A percentile compares a stretch with the other conserved stretches of the same genome.
Evolutionary conservation across 805 yeast genomes (phyloP).

Genomic region (Sugiyamaella valdiviana): DNA sequence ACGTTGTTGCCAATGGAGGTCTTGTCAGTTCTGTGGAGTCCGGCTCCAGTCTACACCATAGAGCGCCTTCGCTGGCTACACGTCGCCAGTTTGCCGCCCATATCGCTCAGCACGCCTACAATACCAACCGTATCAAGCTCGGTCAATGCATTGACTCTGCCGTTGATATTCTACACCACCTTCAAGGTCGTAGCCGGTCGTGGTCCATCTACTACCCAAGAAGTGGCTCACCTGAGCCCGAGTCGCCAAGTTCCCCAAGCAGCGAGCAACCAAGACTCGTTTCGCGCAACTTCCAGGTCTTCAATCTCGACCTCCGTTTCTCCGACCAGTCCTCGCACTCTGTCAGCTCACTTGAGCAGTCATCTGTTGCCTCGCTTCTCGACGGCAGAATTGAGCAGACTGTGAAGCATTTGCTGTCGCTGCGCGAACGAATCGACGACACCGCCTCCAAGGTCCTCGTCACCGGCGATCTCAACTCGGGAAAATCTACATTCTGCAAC

Average conservation of each 20-base stretch:
- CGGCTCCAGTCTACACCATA: neutral
- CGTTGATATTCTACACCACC: slow-evolving; percentile 23
- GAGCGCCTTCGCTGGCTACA: slow-evolving; percentile 6
- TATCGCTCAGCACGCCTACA: slow-evolving; percentile 67
- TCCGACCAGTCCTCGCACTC: slow-evolving; percentile 38
- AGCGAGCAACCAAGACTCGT: slow-evolving; percentile 1
- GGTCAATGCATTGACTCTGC: slow-evolving; percentile 39
- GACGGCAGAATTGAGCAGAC: slow-evolving; percentile 63
- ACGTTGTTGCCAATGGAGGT: slow-evolving; percentile 25
- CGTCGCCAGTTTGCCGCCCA: slow-evolving; percentile 38
- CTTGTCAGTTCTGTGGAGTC: slow-evolving; percentile 16
- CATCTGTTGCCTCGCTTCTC: slow-evolving; percentile 61
- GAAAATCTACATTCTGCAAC: slow-evolving; percentile 93
- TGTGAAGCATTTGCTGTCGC: slow-evolving; percentile 57
- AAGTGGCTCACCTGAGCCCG: slow-evolving; percentile 7
- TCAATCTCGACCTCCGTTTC: slow-evolving; percentile 56
- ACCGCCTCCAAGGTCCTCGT: slow-evolving; percentile 89
- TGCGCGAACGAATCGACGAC: slow-evolving; percentile 82
- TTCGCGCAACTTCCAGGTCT: slow-evolving; percentile 44
- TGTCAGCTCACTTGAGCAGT: slow-evolving; percentile 55
- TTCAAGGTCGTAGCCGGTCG: slow-evolving; percentile 24
- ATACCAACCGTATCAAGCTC: slow-evolving; percentile 60
- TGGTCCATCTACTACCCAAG: slow-evolving; percentile 31
- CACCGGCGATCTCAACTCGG: slow-evolving; percentile 95
- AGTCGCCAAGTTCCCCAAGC: neutral